Evolutionary conservation across 2,329 filamentous ascomycete genomes (phyloP), one percentile per base, ranked within the genome.

Genomic region (Penicillium sp.): DNA sequence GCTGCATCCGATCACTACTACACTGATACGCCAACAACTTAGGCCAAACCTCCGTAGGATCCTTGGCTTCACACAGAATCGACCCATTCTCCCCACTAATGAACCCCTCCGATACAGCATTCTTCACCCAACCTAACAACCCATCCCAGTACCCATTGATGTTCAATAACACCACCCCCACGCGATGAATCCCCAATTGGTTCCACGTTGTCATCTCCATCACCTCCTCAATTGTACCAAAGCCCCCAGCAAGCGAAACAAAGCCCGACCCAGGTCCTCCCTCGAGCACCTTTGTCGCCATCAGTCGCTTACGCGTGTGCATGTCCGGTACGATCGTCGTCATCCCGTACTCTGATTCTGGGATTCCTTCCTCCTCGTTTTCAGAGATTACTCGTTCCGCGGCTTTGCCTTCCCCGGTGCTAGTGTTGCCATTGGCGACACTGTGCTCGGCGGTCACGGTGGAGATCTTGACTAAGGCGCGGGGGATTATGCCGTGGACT

Each of bases 151-250:
- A 97, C 0, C 91, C 90, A 49, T 92, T 85, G 24, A 96, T 81
- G 71, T 97, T 97, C 62, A 89, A 84, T 45, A 96, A 77, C 49
- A 93, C 85, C 42, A 97, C 85, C 3, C 88, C 89, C 45, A 82
- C 79, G 63, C 80, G 81, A 74, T 97, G 94, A 60, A 99, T 97
- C 1, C 94, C 93, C 45, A 99, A 76, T 76, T 97, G 94, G 73
- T 96, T 97, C 92, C 94, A 99, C 3, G 76, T 78, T 28, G 96
- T 91, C 69, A 99, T 81, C 80, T 99, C 94, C 80, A 96, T 92
- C 54, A 97, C 80, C 79, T 99, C 94, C 77, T 99, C 94, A 70
- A 97, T 82, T 2, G 94, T 99, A 18, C 94, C 94, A 72, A 93
- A 99, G 0, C 94, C 94, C 41, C 93, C 93, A 50, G 83, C 85